Evolutionary conservation across 257 asterid genomes (phyloP).

Genomic region (Capsicum chinense): DNA sequence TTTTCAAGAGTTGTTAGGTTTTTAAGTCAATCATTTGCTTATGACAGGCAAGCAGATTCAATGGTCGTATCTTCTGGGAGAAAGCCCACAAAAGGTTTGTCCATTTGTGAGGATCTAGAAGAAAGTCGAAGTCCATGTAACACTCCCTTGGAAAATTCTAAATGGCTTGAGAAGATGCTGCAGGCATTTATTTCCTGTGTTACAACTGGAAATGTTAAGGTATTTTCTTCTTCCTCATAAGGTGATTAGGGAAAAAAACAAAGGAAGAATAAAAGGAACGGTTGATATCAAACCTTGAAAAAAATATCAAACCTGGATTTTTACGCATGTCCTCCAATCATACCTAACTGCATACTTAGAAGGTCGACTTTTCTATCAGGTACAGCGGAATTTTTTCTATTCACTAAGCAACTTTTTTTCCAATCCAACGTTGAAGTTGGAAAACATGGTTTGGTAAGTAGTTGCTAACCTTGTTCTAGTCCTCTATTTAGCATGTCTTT

Average conservation of each 20-base stretch:
- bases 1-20: constrained; percentile 72
- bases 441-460: constrained; percentile 80
- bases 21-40: constrained; percentile 42
- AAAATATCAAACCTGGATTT: background rate
- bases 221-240: constrained; percentile 33
- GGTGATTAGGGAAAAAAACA: background rate
- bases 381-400: constrained; percentile 96
- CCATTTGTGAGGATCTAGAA: constrained; percentile 37
- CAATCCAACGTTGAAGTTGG: constrained; percentile 69
- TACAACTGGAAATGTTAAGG: constrained; percentile 96
- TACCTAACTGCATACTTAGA: constrained; percentile 25
- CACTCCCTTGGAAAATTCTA: constrained; percentile 46
- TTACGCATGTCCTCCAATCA: background rate
- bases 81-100: constrained; percentile 34
- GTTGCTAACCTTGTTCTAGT: background rate
- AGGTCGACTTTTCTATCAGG: constrained; percentile 53
- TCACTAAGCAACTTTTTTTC: constrained; percentile 89
- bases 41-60: constrained; percentile 40
- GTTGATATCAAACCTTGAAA: background rate
- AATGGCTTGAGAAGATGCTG: constrained; percentile 84
- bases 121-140: constrained; percentile 43
- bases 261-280: background rate
- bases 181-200: constrained; percentile 93
- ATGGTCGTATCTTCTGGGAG: constrained; percentile 33
- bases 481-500: constrained; percentile 20